phyloP scores from a whole-genome alignment of 2,329 filamentous ascomycete genomes.

The Cladophialophora exuberans region DNA sequence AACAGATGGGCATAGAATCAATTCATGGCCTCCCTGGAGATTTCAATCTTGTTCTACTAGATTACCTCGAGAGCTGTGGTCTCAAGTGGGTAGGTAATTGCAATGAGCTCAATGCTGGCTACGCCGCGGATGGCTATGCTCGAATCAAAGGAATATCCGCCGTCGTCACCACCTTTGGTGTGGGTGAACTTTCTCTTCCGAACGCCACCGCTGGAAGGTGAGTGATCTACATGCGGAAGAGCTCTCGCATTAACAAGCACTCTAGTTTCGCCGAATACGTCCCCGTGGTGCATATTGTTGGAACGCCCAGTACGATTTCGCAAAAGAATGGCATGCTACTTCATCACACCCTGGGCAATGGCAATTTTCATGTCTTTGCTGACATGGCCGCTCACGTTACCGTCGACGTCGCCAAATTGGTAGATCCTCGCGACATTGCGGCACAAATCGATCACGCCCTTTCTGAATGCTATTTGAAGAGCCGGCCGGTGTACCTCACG shows the following conservation, averaged over 20 bases:
- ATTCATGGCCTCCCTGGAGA: slow-evolving; percentile 58
- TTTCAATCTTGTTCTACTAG: slow-evolving; percentile 51
- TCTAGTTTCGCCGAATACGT: slow-evolving; percentile 62
- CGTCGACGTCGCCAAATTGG: slow-evolving; percentile 31
- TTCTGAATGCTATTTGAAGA: slow-evolving; percentile 30
- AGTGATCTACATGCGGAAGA: slow-evolving; percentile 34
- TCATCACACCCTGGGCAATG: slow-evolving; percentile 38
- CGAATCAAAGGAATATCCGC: slow-evolving; percentile 51
- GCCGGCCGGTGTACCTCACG: slow-evolving; percentile 34
- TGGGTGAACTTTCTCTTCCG: slow-evolving; percentile 52
- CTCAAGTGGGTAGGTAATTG: slow-evolving; percentile 64
- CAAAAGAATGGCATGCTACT: slow-evolving; percentile 50
- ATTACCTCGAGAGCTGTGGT: slow-evolving; percentile 58
- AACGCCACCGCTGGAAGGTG: slow-evolving; percentile 52
- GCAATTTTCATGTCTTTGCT: slow-evolving; percentile 32
- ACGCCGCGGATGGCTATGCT: slow-evolving; percentile 80
- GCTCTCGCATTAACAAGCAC: background rate
- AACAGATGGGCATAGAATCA: slow-evolving; percentile 54
- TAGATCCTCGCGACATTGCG: slow-evolving; percentile 27
- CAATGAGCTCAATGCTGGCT: slow-evolving; percentile 68
- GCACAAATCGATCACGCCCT: slow-evolving; percentile 34
- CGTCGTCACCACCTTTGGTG: slow-evolving; percentile 61
- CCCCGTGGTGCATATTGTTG: slow-evolving; percentile 64
- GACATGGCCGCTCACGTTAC: slow-evolving; percentile 28
- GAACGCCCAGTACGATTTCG: slow-evolving; percentile 54